Evolutionary conservation across 768 basidiomycete species (phyloP).

Genomic region (Daedaleopsis nitida): DNA sequence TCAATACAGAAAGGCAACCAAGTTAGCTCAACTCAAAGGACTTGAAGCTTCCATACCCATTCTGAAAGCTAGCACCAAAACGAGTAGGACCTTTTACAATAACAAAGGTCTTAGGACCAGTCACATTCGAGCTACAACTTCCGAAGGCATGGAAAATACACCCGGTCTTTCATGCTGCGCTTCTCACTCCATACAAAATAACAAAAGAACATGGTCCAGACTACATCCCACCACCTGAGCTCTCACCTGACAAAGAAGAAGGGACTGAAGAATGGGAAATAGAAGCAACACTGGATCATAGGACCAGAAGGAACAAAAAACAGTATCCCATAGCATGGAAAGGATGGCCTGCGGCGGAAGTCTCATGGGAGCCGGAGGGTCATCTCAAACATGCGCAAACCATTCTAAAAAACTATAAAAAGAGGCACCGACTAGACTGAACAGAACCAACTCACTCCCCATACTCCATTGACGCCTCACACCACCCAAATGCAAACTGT

Average conservation of each 20-base stretch:
- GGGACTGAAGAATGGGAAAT: neutral
- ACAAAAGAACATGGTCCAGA: neutral
- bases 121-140: slow-evolving; percentile 26
- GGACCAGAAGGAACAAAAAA: neutral
- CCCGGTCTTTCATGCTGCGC: slow-evolving; percentile 24
- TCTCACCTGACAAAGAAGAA: neutral
- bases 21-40: neutral
- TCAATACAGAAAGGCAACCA: neutral
- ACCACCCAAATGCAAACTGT: too few species aligned
- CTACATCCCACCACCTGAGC: neutral
- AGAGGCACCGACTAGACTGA: neutral
- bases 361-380: neutral
- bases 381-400: neutral
- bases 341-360: neutral
- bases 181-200: slow-evolving; percentile 13
- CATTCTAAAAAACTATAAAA: neutral
- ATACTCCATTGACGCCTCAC: neutral
- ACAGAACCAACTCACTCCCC: too few species aligned
- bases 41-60: slow-evolving; percentile 9
- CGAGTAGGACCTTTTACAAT: slow-evolving; percentile 28
- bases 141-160: slow-evolving; percentile 30
- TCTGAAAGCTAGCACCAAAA: slow-evolving; percentile 26
- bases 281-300: neutral
- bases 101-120: slow-evolving; percentile 22
- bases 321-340: neutral